phyloP scores from a whole-genome alignment of 208 protist genomes.

The Wallacemonas sp. region DNA sequence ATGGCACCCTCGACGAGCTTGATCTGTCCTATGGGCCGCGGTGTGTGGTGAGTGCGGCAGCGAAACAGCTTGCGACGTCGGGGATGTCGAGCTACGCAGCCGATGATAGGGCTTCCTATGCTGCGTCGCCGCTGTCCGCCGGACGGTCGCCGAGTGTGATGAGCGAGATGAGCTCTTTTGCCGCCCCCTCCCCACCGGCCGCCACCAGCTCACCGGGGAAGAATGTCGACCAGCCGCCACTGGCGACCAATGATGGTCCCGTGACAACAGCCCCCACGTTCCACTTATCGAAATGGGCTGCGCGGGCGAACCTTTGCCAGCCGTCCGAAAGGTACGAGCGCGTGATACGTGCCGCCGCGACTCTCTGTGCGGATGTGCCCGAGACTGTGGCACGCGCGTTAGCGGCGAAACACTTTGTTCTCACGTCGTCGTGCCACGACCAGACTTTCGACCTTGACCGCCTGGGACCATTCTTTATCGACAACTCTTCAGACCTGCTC shows the following conservation, averaged over 20 bases:
- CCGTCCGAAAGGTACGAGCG: conserved; percentile 13
- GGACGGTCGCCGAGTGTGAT: not conserved
- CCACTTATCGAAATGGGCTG: conserved; percentile 12
- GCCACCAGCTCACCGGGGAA: conserved; percentile 18
- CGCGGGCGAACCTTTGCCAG: conserved; percentile 12
- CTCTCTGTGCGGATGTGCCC: conserved; percentile 5
- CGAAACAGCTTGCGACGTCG: too few species aligned
- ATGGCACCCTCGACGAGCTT: not conserved
- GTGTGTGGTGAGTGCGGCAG: not conserved
- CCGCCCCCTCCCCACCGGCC: too few species aligned
- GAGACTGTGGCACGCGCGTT: conserved; percentile 5
- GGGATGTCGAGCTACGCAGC: too few species aligned
- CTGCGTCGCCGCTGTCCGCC: not conserved
- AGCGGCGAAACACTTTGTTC: not conserved
- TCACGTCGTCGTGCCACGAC: not conserved
- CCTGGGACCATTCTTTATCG: conserved; percentile 43
- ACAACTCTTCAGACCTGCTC: conserved; percentile 33
- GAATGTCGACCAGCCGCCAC: too few species aligned
- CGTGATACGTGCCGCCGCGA: conserved; percentile 7
- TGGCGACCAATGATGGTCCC: too few species aligned
- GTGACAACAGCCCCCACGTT: conserved; percentile 12
- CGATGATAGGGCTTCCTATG: too few species aligned
- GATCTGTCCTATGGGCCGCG: not conserved
- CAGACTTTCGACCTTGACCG: conserved; percentile 35
- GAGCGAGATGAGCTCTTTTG: not conserved